Evolutionary conservation across 176 grass and related monocot species (phyloP).

Genomic region (Aegilops longissima): DNA sequence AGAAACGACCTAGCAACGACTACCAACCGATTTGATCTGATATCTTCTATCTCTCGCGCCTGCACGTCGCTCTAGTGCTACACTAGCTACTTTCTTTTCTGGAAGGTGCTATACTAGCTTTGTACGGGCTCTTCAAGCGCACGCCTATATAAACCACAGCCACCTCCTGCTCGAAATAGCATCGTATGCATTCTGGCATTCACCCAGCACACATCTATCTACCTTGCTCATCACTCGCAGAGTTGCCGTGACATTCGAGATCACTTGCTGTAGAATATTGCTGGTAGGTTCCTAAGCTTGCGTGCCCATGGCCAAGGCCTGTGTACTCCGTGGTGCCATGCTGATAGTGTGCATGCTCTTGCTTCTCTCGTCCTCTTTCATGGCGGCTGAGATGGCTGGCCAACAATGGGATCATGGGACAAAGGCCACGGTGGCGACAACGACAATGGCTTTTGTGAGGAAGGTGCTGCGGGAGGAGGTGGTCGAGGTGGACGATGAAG

Average conservation of each 20-base stretch:
- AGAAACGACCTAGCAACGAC: no score
- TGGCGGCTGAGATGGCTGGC: neutral
- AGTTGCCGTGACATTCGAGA: no score
- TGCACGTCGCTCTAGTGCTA: no score
- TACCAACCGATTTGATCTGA: no score
- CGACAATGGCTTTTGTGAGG: neutral
- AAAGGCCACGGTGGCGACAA: neutral
- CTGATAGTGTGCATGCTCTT: neutral
- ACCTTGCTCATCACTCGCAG: neutral
- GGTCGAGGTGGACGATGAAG: neutral
- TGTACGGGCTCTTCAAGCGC: neutral
- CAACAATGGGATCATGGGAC: neutral
- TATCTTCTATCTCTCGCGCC: no score
- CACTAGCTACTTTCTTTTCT: no score
- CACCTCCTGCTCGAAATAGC: neutral
- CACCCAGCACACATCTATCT: neutral
- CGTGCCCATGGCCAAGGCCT: neutral
- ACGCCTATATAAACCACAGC: neutral
- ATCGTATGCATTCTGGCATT: neutral
- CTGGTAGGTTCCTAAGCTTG: neutral
- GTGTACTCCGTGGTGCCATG: neutral
- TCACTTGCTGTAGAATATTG: no score
- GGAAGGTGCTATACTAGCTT: no score
- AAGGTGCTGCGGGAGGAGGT: constrained; percentile 15
- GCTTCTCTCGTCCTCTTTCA: neutral